Evolutionary conservation across 2,329 filamentous ascomycete genomes (phyloP).

Genomic region (Talaromyces sp.): DNA sequence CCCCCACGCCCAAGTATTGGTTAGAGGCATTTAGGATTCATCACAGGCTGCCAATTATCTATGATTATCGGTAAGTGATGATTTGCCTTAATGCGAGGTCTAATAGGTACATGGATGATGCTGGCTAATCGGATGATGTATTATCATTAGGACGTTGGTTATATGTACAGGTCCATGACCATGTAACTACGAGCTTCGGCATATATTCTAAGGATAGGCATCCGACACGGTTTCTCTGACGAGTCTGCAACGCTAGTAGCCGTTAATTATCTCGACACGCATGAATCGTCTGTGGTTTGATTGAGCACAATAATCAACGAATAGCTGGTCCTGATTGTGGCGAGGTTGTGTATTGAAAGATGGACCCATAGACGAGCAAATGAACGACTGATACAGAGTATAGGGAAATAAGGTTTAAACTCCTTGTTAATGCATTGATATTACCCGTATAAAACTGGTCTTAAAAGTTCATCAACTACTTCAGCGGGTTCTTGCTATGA

Average conservation of each 20-base stretch:
- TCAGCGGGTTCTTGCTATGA: not conserved
- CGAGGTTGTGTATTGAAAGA: not conserved
- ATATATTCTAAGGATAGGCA: not conserved
- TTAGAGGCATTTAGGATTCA: not conserved
- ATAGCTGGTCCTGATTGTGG: not conserved
- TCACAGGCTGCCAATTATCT: not conserved
- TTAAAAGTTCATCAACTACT: not conserved
- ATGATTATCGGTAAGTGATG: not conserved
- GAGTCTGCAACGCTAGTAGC: not conserved
- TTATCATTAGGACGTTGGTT: not conserved
- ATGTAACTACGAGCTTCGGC: not conserved
- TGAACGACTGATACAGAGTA: not conserved
- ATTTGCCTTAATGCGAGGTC: not conserved
- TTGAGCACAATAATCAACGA: not conserved
- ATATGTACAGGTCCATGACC: not conserved
- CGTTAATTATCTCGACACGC: not conserved
- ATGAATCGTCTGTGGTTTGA: not conserved
- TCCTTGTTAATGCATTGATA: not conserved
- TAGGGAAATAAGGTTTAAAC: not conserved
- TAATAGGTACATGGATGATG: not conserved
- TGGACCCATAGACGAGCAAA: not conserved
- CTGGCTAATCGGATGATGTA: not conserved
- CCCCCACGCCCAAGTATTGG: not conserved
- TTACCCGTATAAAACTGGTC: not conserved
- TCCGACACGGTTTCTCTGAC: not conserved